Conservation (phyloP, 2,329 filamentous ascomycete genomes). For the Colletotrichum acutatum region DNA sequence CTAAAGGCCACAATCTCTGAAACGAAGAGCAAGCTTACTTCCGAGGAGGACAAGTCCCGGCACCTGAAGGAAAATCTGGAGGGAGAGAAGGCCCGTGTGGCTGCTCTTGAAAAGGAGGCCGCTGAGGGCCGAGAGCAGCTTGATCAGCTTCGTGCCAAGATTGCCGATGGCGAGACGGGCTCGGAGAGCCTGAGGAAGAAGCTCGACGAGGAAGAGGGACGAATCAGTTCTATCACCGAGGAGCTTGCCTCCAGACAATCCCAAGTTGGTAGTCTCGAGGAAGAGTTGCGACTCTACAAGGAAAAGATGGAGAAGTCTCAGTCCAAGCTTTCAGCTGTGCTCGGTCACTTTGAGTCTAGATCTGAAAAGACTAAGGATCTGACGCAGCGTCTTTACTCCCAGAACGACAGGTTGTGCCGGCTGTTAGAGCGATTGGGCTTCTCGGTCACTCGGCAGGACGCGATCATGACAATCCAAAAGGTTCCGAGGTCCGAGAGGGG, state of each 20-base stretch:
- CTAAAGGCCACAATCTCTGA: conserved; percentile 68
- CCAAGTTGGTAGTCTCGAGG: conserved; percentile 79
- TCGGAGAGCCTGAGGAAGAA: conserved; percentile 81
- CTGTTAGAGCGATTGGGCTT: conserved; percentile 91
- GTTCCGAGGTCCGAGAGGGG: conserved; percentile 69
- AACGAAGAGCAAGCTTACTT: conserved; percentile 62
- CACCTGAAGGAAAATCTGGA: conserved; percentile 65
- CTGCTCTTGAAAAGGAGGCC: conserved; percentile 66
- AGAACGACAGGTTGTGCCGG: conserved; percentile 85
- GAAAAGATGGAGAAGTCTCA: conserved; percentile 70
- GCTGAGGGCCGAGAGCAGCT: conserved; percentile 77
- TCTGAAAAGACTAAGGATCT: conserved; percentile 82
- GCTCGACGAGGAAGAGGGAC: conserved; percentile 80
- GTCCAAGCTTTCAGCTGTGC: conserved; percentile 60
- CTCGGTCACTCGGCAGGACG: conserved; percentile 78
- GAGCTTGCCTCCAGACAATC: conserved; percentile 80
- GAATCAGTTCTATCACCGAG: conserved; percentile 73
- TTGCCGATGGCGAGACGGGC: conserved; percentile 85
- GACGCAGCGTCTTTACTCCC: conserved; percentile 82
- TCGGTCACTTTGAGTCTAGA: conserved; percentile 73
- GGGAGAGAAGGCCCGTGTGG: conserved; percentile 64
- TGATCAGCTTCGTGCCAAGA: conserved; percentile 73
- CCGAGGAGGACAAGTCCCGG: conserved; percentile 61
- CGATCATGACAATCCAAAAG: conserved; percentile 80
- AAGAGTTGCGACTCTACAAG: conserved; percentile 76